Conservation (phyloP, 495 filamentous ascomycete species). For the Neurospora sublineolata region DNA sequence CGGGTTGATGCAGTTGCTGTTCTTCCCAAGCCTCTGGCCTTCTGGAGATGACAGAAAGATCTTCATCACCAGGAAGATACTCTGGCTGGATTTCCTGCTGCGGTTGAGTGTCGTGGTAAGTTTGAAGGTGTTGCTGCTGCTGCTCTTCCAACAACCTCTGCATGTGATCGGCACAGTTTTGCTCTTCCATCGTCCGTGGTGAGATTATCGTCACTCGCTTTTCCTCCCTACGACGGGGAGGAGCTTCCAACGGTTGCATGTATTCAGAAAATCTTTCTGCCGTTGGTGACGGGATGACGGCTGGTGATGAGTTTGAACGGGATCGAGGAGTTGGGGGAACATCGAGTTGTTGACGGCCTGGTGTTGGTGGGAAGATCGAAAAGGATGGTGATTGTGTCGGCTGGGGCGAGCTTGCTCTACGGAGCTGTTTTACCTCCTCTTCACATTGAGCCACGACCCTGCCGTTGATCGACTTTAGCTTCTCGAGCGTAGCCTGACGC, state of each 20-base stretch:
- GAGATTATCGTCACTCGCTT: constrained; percentile 22
- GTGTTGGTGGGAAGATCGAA: constrained; percentile 50
- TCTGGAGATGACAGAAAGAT: not conserved
- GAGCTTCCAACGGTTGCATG: not conserved
- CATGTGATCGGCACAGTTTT: constrained; percentile 12
- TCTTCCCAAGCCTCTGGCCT: not conserved
- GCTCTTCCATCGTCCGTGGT: constrained; percentile 20
- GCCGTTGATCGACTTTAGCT: constrained; percentile 43
- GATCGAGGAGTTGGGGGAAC: constrained; percentile 29
- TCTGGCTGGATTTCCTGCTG: not conserved
- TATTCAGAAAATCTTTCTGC: constrained; percentile 19
- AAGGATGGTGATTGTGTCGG: constrained; percentile 48
- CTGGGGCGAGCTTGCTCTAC: constrained; percentile 50
- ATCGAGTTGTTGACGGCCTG: constrained; percentile 26
- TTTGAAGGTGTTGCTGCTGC: constrained; percentile 9
- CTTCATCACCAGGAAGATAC: not conserved
- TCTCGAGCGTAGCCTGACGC: constrained; percentile 58
- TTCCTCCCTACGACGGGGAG: constrained; percentile 8
- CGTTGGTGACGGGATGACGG: constrained; percentile 33
- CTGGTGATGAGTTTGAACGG: constrained; percentile 51
- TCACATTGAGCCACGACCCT: constrained; percentile 23
- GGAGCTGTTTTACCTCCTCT: constrained; percentile 19
- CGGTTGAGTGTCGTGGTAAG: not conserved
- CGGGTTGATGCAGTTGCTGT: not conserved
- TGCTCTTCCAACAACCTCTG: constrained; percentile 17